Evolutionary conservation across 345 rosid species (phyloP).

Genomic region (Pistacia integerrima): DNA sequence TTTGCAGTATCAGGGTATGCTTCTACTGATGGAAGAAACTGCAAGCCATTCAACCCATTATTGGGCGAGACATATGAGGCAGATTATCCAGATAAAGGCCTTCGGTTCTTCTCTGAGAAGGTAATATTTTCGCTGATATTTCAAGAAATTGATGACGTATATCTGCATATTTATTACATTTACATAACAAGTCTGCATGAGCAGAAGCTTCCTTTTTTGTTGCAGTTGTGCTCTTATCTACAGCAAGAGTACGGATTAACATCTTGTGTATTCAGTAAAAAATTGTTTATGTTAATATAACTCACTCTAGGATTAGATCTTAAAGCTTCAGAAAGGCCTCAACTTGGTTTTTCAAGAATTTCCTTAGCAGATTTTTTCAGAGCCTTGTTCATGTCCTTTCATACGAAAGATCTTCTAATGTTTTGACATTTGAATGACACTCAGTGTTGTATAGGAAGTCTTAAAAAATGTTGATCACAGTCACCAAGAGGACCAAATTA

Average conservation of each 20-base stretch:
- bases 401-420: neutral
- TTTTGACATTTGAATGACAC: neutral
- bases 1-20: constrained; percentile 42
- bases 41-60: constrained; percentile 41
- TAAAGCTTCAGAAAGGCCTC: neutral
- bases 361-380: neutral
- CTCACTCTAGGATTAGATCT: neutral
- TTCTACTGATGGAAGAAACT: constrained; percentile 29
- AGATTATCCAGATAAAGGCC: constrained; percentile 38
- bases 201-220: neutral
- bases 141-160: neutral
- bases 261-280: neutral
- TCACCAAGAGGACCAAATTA: neutral
- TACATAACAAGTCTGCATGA: neutral
- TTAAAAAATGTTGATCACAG: neutral
- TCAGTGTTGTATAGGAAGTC: neutral
- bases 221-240: neutral
- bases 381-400: neutral
- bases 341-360: neutral
- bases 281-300: neutral
- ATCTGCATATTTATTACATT: neutral
- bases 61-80: constrained; percentile 41
- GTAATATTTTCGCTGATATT: neutral
- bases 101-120: constrained; percentile 35
- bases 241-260: neutral